Percentiles rank a stretch among this genome's conserved stretches.
phyloP scores from a whole-genome alignment of 2,329 filamentous ascomycete genomes.

The Sclerotinia borealis region DNA sequence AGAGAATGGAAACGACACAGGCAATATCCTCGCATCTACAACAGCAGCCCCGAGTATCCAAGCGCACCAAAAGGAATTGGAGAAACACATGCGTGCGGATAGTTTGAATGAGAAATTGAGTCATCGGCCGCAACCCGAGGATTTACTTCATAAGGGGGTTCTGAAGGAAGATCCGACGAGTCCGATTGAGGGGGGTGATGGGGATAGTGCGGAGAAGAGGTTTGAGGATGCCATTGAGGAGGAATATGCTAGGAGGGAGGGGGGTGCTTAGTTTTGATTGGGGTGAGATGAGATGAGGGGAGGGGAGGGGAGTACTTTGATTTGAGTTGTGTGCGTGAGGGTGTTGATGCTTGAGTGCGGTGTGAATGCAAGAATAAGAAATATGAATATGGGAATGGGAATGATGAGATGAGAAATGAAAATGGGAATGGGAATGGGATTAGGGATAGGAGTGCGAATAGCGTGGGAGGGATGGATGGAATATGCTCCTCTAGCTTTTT shows the following conservation, averaged over 20 bases:
- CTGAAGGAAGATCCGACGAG: conserved; percentile 61
- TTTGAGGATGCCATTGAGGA: conserved; percentile 58
- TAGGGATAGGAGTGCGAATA: background rate
- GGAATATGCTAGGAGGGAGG: conserved; percentile 58
- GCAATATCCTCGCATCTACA: conserved; percentile 79
- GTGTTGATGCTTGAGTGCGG: background rate
- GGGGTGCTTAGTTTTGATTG: conserved; percentile 45
- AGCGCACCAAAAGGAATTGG: conserved; percentile 76
- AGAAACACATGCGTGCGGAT: conserved; percentile 83
- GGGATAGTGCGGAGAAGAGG: conserved; percentile 37
- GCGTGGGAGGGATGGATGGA: background rate
- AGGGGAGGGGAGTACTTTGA: too few species aligned
- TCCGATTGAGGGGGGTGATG: background rate
- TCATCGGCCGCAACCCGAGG: conserved; percentile 67
- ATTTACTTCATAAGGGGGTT: conserved; percentile 73
- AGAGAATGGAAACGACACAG: too few species aligned
- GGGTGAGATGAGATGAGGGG: background rate
- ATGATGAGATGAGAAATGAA: background rate
- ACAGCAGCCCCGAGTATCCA: conserved; percentile 72
- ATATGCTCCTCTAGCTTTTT: background rate
- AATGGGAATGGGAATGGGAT: background rate
- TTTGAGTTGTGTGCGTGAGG: background rate
- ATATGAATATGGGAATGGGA: background rate
- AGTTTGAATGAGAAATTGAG: conserved; percentile 81
- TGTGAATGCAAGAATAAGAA: background rate